Evolutionary conservation across 73 alveolate species (phyloP).

Genomic region (Tetrahymena elliotti): DNA sequence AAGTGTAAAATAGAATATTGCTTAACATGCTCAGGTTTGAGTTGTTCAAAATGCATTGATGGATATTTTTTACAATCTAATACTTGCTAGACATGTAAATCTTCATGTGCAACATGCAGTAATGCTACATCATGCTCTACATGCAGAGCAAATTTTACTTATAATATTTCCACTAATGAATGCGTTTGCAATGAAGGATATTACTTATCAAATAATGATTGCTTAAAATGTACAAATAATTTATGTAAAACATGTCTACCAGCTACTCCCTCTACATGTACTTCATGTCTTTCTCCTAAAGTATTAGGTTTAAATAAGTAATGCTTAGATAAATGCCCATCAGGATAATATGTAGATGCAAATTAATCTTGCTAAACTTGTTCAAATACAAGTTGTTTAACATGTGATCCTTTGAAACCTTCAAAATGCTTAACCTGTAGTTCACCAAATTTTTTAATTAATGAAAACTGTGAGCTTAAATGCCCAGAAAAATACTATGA

Average conservation of each 20-base stretch:
- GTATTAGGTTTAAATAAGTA: not conserved
- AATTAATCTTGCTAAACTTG: not conserved
- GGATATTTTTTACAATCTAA: not conserved
- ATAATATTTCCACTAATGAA: not conserved
- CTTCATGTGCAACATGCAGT: not conserved
- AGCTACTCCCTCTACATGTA: not conserved
- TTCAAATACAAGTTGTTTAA: not conserved
- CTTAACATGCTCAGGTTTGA: not conserved
- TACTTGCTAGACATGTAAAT: not conserved
- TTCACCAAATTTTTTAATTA: not conserved
- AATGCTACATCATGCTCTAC: not conserved
- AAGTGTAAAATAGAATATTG: not conserved
- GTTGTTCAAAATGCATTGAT: not conserved
- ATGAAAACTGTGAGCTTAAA: not conserved
- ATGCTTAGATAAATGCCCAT: not conserved
- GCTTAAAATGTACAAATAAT: not conserved
- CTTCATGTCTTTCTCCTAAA: not conserved
- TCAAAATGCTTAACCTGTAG: not conserved
- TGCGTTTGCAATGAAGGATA: not conserved
- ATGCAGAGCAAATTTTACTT: not conserved
- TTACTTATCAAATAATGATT: not conserved
- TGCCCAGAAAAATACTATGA: not conserved
- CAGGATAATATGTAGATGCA: not conserved
- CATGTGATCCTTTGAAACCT: not conserved
- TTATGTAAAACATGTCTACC: not conserved